Percentiles rank a stretch among this genome's conserved stretches.
phyloP scores from a whole-genome alignment of 1,284 basidiomycete genomes.

The Pisolithus thermaeus region DNA sequence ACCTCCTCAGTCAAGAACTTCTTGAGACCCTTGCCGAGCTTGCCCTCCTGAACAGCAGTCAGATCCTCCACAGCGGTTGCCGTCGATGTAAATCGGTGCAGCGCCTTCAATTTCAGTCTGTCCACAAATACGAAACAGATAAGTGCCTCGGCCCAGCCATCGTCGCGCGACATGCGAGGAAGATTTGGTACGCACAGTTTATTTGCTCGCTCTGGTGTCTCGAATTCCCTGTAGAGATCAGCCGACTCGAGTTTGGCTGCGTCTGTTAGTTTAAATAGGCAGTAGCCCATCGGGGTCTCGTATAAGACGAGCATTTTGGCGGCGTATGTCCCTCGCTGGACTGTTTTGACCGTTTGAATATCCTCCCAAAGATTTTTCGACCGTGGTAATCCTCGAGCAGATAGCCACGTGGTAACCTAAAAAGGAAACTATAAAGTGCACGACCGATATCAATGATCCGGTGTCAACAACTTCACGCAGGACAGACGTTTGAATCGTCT shows the following conservation, averaged over 20 bases:
- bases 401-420: slow-evolving; percentile 7
- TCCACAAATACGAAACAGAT: not conserved
- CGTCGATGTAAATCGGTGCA: slow-evolving; percentile 96
- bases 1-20: slow-evolving; percentile 91
- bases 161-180: slow-evolving; percentile 2
- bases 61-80: slow-evolving; percentile 99
- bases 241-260: slow-evolving; percentile 83
- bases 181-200: slow-evolving; percentile 64
- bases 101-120: slow-evolving; percentile 89
- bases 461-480: too few relatives aligned
- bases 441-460: too few relatives aligned
- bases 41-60: slow-evolving; percentile 87
- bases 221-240: slow-evolving; percentile 89
- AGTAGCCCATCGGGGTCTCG: slow-evolving; percentile 89
- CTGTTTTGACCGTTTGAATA: not conserved
- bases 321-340: slow-evolving; percentile 1
- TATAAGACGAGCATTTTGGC: slow-evolving; percentile 75
- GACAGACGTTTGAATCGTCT: not conserved
- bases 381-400: slow-evolving; percentile 21
- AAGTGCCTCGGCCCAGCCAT: slow-evolving; percentile 2
- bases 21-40: slow-evolving; percentile 89
- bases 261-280: slow-evolving; percentile 95
- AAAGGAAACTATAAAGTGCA: slow-evolving; percentile 13
- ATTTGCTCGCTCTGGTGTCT: slow-evolving; percentile 86
- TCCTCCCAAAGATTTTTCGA: slow-evolving; percentile 22